phyloP scores from a whole-genome alignment of 257 asterid genomes.

The Linderniella brevidens region DNA sequence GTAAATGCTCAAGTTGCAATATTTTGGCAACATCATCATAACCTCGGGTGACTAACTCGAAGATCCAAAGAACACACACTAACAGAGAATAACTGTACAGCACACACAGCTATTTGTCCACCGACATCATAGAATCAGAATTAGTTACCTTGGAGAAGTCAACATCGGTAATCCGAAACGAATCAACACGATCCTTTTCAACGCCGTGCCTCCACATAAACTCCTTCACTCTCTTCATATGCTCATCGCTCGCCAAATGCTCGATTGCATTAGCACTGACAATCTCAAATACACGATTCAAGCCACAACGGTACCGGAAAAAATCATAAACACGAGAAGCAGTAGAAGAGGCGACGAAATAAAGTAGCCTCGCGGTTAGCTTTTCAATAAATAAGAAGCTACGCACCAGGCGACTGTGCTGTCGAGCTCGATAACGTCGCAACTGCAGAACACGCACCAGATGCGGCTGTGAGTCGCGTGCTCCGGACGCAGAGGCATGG shows the following conservation, averaged over 20 bases:
- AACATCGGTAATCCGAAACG: constrained; percentile 33
- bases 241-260: constrained; percentile 76
- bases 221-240: constrained; percentile 58
- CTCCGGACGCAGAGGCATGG: constrained; percentile 34
- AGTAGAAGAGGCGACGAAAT: constrained; percentile 1
- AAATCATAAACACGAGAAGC: not conserved
- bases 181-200: constrained; percentile 40
- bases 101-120: too few relatives aligned
- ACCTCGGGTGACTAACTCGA: too few relatives aligned
- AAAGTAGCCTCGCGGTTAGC: constrained; percentile 26
- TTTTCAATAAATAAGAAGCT: not conserved
- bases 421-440: constrained; percentile 38
- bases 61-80: too few relatives aligned
- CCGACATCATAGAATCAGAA: not conserved
- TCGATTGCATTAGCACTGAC: constrained; percentile 43
- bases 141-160: constrained; percentile 48
- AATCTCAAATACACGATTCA: constrained; percentile 11
- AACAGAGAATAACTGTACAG: too few relatives aligned
- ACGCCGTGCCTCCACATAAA: constrained; percentile 78
- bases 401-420: constrained; percentile 50
- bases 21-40: too few relatives aligned
- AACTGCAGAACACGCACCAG: constrained; percentile 71
- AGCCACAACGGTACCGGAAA: constrained; percentile 7
- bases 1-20: too few relatives aligned
- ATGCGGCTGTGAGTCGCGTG: constrained; percentile 37